Evolutionary conservation across 768 basidiomycete species (phyloP), one percentile per base, ranked within the genome.

Genomic region (Pleurotus ostreatus): DNA sequence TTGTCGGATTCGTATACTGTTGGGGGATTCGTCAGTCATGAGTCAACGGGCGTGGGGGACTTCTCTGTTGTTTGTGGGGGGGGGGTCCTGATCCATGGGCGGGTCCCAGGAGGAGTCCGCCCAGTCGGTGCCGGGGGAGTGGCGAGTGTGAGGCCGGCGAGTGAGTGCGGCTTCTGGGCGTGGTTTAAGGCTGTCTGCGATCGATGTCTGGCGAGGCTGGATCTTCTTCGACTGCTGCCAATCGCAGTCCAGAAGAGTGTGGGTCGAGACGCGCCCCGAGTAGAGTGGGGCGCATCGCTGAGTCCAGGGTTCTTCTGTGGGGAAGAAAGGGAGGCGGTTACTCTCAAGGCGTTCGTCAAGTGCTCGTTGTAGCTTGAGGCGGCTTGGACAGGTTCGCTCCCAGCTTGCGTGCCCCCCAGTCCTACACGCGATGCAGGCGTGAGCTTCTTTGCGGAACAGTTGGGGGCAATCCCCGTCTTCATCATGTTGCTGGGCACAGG

Each of bases 231-330:
- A 46, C 45, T 20, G 13, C 45, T 22, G 20, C 20, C 20, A 20
- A 20, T 20, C 20, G 20, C 20, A 20, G 20, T 18, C 15, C 23
- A 12, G 13, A 12, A 15, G 45, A 18, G 16, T 16, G 15, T 22
- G 16, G 13, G 45, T 18, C 16, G 20, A 3, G 18, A n/a, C 16
- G 3, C 45, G 45, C 4, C 45, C 45, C 3, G 45, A 15, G 13
- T 46, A 46, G 13, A 46, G 23, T 20, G 20, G 20, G 20, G 20
- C 20, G 20, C 20, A 20, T 20, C 20, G 20, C 20, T 49, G 47
- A 12, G 47, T 49, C 47, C 47, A 49, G 20, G 47, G 47, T 26
- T 49, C 47, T 5, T 49, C 47, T 49, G 47, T 49, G 2, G 47
- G 47, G 47, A 49, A 49, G 15, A 25, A 49, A 13, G 47, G 47